These are phyloP conservation scores for Microcyclospora tardicrescens DNA, from an alignment of 2,329 filamentous ascomycete species.

Conservation along the genomic window DNA sequence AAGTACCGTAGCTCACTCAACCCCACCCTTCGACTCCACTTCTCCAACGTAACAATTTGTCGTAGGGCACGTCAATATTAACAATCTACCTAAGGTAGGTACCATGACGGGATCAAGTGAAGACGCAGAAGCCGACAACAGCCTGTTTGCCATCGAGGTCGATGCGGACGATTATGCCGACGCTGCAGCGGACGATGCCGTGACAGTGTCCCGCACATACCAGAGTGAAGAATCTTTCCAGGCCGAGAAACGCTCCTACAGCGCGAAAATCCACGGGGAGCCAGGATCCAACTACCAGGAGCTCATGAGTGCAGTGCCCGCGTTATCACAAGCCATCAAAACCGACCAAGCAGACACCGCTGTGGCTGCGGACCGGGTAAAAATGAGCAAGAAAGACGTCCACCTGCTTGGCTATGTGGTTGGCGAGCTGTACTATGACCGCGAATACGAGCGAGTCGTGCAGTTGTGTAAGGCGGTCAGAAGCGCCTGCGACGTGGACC, in stretches of 20 bases:
- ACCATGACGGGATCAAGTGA: no score
- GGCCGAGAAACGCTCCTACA: conserved; percentile 18
- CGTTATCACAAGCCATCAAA: conserved; percentile 3
- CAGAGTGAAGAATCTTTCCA: conserved; percentile 22
- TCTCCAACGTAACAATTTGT: no score
- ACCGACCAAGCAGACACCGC: not conserved
- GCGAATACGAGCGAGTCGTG: conserved; percentile 38
- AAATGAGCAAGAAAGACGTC: conserved; percentile 18
- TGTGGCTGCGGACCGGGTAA: conserved; percentile 4
- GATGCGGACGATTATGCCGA: conserved; percentile 21
- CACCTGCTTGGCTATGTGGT: conserved; percentile 39
- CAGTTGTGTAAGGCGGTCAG: conserved; percentile 14
- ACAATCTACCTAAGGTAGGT: no score
- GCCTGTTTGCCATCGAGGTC: conserved; percentile 21
- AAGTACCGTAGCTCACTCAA: no score
- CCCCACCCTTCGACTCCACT: no score
- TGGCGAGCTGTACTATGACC: conserved; percentile 45
- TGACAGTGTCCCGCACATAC: conserved; percentile 17
- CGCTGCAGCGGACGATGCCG: conserved; percentile 15
- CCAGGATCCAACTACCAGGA: conserved; percentile 14
- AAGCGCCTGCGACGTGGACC: conserved; percentile 12
- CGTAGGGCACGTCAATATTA: no score
- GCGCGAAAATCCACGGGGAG: conserved; percentile 15
- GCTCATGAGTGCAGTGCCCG: conserved; percentile 10
- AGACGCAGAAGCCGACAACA: conserved; percentile 5